Evolutionary conservation across 2,329 filamentous ascomycete genomes (phyloP).

Genomic region (Phoma sp.): DNA sequence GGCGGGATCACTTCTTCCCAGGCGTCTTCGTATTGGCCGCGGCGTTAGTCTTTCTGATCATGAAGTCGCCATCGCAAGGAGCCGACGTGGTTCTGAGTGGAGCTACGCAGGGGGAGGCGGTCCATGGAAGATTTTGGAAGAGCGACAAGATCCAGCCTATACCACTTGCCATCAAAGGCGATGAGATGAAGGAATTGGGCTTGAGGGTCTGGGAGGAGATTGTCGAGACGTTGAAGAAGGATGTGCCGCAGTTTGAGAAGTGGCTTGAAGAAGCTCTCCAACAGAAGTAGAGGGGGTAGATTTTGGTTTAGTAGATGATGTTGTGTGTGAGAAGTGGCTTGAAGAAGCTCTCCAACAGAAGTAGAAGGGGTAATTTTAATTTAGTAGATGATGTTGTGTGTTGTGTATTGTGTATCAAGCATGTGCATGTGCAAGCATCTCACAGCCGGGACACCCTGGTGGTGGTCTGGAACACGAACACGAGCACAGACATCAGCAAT

Average conservation of each 20-base stretch:
- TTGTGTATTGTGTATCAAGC: too few species aligned
- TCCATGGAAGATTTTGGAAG: conserved; percentile 47
- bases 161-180: conserved; percentile 37
- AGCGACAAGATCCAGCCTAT: conserved; percentile 41
- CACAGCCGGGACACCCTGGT: background rate
- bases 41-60: conserved; percentile 30
- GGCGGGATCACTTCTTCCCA: conserved; percentile 39
- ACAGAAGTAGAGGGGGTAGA: background rate
- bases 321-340: conserved; percentile 6
- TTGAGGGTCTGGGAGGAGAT: conserved; percentile 45
- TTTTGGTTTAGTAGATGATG: background rate
- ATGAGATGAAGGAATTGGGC: conserved; percentile 40
- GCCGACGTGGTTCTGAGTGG: conserved; percentile 44
- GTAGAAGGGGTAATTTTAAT: background rate
- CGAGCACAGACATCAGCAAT: conserved; percentile 15
- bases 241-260: conserved; percentile 30
- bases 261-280: conserved; percentile 2
- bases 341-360: background rate
- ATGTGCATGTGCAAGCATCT: background rate
- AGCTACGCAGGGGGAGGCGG: conserved; percentile 40
- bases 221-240: conserved; percentile 37
- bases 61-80: conserved; percentile 37
- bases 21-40: conserved; percentile 31
- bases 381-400: background rate
- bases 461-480: background rate